These are phyloP conservation scores for Saturnispora hagleri DNA, from an alignment of 805 yeast genomes.

Conservation along the genomic window DNA sequence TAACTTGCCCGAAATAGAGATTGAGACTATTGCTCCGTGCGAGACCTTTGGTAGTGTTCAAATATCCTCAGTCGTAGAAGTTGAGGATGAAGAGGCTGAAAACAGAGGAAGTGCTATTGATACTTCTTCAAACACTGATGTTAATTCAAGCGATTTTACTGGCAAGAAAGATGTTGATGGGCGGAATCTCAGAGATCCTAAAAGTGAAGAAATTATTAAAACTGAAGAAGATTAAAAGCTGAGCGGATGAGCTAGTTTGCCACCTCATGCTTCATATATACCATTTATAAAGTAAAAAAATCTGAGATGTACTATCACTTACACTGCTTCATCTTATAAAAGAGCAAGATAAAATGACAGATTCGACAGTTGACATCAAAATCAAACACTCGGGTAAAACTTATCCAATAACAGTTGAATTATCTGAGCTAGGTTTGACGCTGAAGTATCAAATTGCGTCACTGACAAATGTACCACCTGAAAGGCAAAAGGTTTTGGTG, in stretches of 20 bases:
- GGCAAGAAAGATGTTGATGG: neutral
- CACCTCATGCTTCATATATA: neutral
- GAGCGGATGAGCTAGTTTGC: constrained; percentile 4
- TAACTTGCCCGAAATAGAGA: constrained; percentile 56
- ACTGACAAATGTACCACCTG: constrained; percentile 74
- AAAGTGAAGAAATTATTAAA: neutral
- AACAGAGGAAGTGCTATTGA: neutral
- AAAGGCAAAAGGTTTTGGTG: constrained; percentile 81
- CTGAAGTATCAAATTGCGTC: constrained; percentile 64
- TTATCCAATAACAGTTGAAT: constrained; percentile 48
- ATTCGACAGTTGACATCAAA: constrained; percentile 11
- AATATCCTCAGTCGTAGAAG: constrained; percentile 52
- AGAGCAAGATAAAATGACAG: neutral
- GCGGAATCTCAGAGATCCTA: neutral
- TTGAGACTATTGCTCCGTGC: constrained; percentile 61
- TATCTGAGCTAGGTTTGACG: constrained; percentile 45
- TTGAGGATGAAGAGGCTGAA: constrained; percentile 30
- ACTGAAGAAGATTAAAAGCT: neutral
- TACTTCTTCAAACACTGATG: no score
- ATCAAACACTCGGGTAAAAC: constrained; percentile 65
- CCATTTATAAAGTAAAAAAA: neutral
- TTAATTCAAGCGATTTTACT: neutral
- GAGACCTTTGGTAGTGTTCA: constrained; percentile 39
- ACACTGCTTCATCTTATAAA: neutral
- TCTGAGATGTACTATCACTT: neutral